Conservation (phyloP, 2,329 filamentous ascomycete genomes). For the Beauveria pseudobassiana region DNA sequence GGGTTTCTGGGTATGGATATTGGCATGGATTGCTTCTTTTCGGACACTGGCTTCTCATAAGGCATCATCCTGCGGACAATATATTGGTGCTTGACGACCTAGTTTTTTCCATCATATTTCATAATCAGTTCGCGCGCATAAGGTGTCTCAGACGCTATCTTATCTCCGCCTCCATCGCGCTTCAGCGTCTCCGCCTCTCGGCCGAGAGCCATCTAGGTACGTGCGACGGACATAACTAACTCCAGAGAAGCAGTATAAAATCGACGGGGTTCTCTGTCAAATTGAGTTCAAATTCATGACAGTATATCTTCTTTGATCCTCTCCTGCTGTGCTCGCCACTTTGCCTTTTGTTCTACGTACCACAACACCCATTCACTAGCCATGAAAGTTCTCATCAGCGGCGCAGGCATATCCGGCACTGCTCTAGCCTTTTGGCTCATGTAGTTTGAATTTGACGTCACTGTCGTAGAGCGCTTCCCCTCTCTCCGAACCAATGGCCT, state of each 20-base stretch:
- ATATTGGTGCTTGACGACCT: not conserved
- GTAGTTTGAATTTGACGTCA: conserved; percentile 29
- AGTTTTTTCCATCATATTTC: not conserved
- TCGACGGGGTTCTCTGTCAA: not conserved
- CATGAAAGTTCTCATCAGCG: conserved; percentile 27
- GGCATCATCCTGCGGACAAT: not conserved
- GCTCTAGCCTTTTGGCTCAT: conserved; percentile 43
- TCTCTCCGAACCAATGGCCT: conserved; percentile 39
- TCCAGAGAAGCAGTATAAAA: not conserved
- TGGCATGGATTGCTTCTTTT: conserved; percentile 9
- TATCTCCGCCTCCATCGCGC: not conserved
- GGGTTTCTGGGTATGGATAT: not conserved
- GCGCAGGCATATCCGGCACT: conserved; percentile 27
- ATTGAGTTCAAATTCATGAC: not conserved
- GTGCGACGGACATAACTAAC: not conserved
- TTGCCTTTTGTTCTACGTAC: not conserved
- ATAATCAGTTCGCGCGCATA: too few relatives aligned
- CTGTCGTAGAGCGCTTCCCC: conserved; percentile 33
- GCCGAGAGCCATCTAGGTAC: not conserved
- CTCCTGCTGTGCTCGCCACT: not conserved
- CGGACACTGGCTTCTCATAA: not conserved
- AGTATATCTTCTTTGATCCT: not conserved
- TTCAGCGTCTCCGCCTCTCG: not conserved
- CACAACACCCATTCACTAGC: not conserved
- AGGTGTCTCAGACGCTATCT: not conserved